Percentiles rank a stretch among this genome's conserved stretches.
These are phyloP conservation scores for Rhodamnia argentea DNA, from an alignment of 345 rosid genomes.

Conservation along the genomic window DNA sequence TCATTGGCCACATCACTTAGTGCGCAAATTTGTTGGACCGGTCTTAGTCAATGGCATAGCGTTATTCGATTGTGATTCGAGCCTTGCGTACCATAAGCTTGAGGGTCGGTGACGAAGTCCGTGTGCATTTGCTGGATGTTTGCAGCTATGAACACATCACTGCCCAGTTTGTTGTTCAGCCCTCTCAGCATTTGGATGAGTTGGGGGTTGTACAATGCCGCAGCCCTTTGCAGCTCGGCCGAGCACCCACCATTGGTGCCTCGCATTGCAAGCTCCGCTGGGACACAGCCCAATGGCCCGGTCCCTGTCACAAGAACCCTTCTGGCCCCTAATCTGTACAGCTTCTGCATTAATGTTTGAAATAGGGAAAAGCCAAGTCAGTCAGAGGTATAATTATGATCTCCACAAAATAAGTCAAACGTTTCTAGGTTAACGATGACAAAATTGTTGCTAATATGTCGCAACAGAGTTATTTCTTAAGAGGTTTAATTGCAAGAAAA, in stretches of 20 bases:
- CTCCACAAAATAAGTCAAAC: too few species aligned
- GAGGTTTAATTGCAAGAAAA: too few species aligned
- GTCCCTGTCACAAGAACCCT: conserved; percentile 83
- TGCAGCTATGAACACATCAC: conserved; percentile 45
- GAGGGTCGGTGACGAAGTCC: conserved; percentile 49
- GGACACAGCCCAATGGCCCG: conserved; percentile 83
- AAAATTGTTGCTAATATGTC: too few species aligned
- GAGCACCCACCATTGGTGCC: conserved; percentile 51
- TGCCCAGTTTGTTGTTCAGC: conserved; percentile 31
- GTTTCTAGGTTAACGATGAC: too few species aligned
- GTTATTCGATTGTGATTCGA: too few species aligned
- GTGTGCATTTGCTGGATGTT: conserved; percentile 31
- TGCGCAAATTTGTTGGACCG: too few species aligned
- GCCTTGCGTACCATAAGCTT: conserved; percentile 32
- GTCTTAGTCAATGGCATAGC: too few species aligned
- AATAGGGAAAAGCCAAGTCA: too few species aligned
- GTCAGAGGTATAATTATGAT: too few species aligned
- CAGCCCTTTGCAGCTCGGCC: conserved; percentile 45
- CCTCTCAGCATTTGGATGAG: conserved; percentile 34
- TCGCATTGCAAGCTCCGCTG: conserved; percentile 53
- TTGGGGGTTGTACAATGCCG: conserved; percentile 51
- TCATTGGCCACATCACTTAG: too few species aligned
- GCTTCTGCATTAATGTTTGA: conserved; percentile 19
- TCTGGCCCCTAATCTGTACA: conserved; percentile 57
- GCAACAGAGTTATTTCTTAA: too few species aligned